These are phyloP conservation scores for Isatis tinctoria DNA, from an alignment of 345 rosid species.

Conservation along the genomic window DNA sequence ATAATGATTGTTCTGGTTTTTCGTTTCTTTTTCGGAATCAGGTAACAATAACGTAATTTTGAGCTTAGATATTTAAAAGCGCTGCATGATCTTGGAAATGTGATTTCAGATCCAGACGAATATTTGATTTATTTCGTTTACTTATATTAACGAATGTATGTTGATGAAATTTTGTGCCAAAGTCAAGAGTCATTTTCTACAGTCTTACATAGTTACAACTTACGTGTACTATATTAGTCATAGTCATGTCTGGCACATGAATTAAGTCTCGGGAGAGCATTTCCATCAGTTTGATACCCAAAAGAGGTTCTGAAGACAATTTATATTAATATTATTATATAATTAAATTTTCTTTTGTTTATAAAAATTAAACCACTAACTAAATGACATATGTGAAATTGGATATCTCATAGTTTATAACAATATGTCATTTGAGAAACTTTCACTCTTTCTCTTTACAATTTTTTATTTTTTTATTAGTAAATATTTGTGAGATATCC, in stretches of 20 bases:
- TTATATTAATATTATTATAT: too few relatives aligned
- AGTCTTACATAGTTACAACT: constrained; percentile 9
- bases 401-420: too few relatives aligned
- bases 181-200: constrained; percentile 16
- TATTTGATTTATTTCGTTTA: background rate
- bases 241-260: constrained; percentile 13
- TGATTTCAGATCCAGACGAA: background rate
- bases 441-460: too few relatives aligned
- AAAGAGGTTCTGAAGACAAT: too few relatives aligned
- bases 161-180: background rate
- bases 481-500: too few relatives aligned
- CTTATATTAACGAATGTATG: background rate
- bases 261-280: too few relatives aligned
- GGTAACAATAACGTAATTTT: background rate
- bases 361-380: too few relatives aligned
- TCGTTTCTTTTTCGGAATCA: background rate
- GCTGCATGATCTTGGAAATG: background rate
- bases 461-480: too few relatives aligned
- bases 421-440: too few relatives aligned
- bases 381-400: too few relatives aligned
- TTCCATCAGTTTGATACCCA: too few relatives aligned
- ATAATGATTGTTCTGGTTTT: background rate
- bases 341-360: too few relatives aligned
- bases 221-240: constrained; percentile 11
- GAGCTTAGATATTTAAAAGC: background rate